Evolutionary conservation across 169 alveolate species (phyloP).

Genomic region (Plasmodium relictum): DNA sequence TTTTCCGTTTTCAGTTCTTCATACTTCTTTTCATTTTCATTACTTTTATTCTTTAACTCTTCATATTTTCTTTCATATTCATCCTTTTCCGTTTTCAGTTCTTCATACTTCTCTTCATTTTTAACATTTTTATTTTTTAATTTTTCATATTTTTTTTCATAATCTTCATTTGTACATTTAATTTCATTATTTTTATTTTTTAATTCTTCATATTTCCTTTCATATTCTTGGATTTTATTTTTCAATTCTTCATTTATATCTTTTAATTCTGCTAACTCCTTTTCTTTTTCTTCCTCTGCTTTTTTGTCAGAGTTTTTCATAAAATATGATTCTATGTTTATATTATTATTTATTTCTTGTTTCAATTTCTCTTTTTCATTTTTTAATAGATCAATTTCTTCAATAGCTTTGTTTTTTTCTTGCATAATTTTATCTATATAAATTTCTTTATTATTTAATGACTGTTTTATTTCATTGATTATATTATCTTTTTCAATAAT

Average conservation of each 20-base stretch:
- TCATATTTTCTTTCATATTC: not conserved
- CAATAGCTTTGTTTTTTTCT: no score
- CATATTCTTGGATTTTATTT: constrained; percentile 17
- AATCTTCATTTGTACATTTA: not conserved
- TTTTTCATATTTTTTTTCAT: constrained; percentile 3
- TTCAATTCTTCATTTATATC: constrained; percentile 4
- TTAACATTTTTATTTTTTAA: not conserved
- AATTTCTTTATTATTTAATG: no score
- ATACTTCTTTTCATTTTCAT: constrained; percentile 10
- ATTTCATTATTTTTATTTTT: not conserved
- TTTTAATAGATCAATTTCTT: no score
- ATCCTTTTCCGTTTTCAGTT: not conserved
- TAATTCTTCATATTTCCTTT: constrained; percentile 5
- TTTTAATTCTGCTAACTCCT: not conserved
- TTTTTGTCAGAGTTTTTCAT: not conserved
- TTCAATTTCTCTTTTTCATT: no score
- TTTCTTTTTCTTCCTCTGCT: not conserved
- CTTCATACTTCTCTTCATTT: constrained; percentile 9
- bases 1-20: not conserved
- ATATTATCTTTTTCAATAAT: no score
- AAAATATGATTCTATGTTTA: not conserved
- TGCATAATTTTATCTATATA: no score
- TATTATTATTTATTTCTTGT: not conserved
- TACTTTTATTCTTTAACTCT: no score
- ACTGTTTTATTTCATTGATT: no score